Base-by-base conservation (phyloP, 331 rosid genomes). In the Quercus lobata region DNA sequence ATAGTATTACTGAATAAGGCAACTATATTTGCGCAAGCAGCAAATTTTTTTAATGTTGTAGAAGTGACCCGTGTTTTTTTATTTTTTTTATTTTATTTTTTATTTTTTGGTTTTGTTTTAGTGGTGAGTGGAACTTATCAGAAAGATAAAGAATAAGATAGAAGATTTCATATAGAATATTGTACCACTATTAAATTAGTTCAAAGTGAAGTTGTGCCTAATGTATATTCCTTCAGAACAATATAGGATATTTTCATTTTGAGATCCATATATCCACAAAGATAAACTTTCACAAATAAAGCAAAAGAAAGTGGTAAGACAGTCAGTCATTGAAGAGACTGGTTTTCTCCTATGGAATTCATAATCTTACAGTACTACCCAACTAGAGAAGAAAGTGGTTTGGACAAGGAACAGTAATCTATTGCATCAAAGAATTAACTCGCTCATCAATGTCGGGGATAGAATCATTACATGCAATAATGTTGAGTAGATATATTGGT, bases 31-130 rank as follows among this genome's bases (percentile, higher is more conserved):
- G 78, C 78, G 62, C 72, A 75, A 58, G 57, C 70, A 56, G 69
- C 74, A 79, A 69, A 27, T 22, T 82, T 82, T 78, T 78, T 77
- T 82, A 46, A 71, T 66, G 72, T 81, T 76, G 80, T 80, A 72
- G 57, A 79, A 62, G 84, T 75, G 75, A 81, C 79, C 76, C 49
- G 7, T 22, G 46, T 37, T 7, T 55, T 72, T 52, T 79, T 52
- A 14, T 18, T n/a, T 55, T 53, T n/a, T n/a, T n/a, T n/a, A n/a
- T n/a, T n/a, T n/a, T n/a, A n/a, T n/a, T n/a, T n/a, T n/a, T n/a
- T n/a, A n/a, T n/a, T n/a, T n/a, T n/a, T n/a, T n/a, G n/a, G n/a
- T n/a, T n/a, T n/a, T n/a, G n/a, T n/a, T n/a, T n/a, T n/a, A n/a
- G n/a, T n/a, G n/a, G n/a, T n/a, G n/a, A n/a, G n/a, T n/a, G n/a